Base-by-base conservation (phyloP, 805 yeast species). In the Isabelozyma heimii region DNA sequence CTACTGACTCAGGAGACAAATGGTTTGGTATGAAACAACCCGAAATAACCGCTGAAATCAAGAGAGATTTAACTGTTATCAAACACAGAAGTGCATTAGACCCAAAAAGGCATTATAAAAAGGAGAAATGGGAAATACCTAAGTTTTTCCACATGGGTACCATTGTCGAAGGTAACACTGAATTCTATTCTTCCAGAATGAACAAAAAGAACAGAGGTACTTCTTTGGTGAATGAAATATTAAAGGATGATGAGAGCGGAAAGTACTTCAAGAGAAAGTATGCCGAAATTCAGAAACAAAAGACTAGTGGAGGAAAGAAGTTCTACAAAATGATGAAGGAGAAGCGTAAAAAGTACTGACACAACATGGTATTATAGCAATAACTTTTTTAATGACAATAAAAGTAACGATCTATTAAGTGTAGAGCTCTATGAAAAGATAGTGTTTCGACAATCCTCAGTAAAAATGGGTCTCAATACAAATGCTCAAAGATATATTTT, bases 71-170 rank as follows among this genome's bases (percentile, higher is more conserved):
- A 57, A 73, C 83, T 60, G 70, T 94, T 13, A 75, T 94, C 51
- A 85, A 89, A 61, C 89, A 92, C 72, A 83, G 99, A 68, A 86
- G 87, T 48, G 97, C 91, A 8, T 76, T 94, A 52, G 98, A 94
- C 63, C 98, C 97, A 7, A 94, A 94, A 70, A 81, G 97, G 58
- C 97, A 90, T 69, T 94, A 94, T 70, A 90, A 89, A 69, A 89
- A 89, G 65, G 94, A 87, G 50, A 83, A 83, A 52, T 86, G 91
- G 87, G 77, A 76, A 44, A 76, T 78, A 7, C 92, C 96, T 42
- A 89, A 87, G 59, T 82, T 76, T 55, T 91, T 94, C 65, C 94
- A 92, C 50, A 80, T 88, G 57, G 99, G 99, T 13, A 91, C 97
- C 0, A 81, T 94, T 37, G 68, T 91, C 24, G 94, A 87, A 57